A percentile compares a stretch with the other conserved stretches of the same genome.
Evolutionary conservation across 2,329 filamentous ascomycete species (phyloP).

Genomic region (Pseudocercospora musae): DNA sequence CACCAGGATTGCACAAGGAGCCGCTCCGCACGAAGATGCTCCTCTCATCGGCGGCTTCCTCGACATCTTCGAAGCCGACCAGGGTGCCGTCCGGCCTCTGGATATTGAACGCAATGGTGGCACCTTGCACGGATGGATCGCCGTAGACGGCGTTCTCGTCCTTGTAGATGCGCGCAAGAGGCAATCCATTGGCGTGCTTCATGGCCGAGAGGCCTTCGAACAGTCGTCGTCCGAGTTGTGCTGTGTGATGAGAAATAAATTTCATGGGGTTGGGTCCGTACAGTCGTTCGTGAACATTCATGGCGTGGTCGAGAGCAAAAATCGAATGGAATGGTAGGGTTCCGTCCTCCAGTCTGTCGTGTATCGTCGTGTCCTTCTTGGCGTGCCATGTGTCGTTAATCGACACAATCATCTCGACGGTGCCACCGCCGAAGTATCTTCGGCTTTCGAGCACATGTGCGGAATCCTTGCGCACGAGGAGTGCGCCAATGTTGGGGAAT

Average conservation of each 20-base stretch:
- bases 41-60: slow-evolving; percentile 53
- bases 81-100: slow-evolving; percentile 51
- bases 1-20: slow-evolving; percentile 54
- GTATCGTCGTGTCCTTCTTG: slow-evolving; percentile 52
- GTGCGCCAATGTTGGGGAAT: slow-evolving; percentile 59
- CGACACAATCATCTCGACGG: slow-evolving; percentile 58
- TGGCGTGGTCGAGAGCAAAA: slow-evolving; percentile 58
- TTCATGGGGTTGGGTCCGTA: slow-evolving; percentile 58
- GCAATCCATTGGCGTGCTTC: slow-evolving; percentile 52
- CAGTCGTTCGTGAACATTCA: slow-evolving; percentile 54
- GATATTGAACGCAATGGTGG: slow-evolving; percentile 64
- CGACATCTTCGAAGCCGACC: slow-evolving; percentile 58
- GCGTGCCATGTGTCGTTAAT: slow-evolving; percentile 54
- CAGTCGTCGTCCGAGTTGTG: slow-evolving; percentile 51
- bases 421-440: slow-evolving; percentile 67
- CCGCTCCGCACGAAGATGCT: slow-evolving; percentile 62
- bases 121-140: slow-evolving; percentile 54
- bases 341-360: slow-evolving; percentile 64
- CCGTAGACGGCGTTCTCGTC: slow-evolving; percentile 50
- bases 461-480: slow-evolving; percentile 57
- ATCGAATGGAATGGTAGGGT: slow-evolving; percentile 65
- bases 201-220: slow-evolving; percentile 49
- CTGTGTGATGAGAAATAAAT: slow-evolving; percentile 58
- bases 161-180: slow-evolving; percentile 55
- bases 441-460: slow-evolving; percentile 54